Evolutionary conservation across 768 basidiomycete genomes (phyloP).

Genomic region (Coprinopsis sp.): DNA sequence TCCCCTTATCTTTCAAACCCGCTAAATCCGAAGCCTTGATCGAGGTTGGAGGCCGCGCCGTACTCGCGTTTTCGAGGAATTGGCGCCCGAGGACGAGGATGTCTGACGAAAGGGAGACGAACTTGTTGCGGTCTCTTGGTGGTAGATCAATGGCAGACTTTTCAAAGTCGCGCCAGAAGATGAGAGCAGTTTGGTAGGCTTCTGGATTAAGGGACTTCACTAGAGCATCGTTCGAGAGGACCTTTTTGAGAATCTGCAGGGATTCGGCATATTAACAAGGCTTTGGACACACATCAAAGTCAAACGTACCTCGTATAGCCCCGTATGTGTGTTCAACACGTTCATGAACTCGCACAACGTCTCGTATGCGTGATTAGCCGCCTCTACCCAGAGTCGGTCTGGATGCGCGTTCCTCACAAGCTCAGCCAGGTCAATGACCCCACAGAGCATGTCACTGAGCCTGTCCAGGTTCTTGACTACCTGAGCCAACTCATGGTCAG

Average conservation of each 20-base stretch:
- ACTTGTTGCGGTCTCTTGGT: slow-evolving; percentile 67
- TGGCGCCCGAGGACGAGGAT: slow-evolving; percentile 83
- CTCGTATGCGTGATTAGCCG: slow-evolving; percentile 86
- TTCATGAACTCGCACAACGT: slow-evolving; percentile 97
- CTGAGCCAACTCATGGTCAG: slow-evolving; percentile 68
- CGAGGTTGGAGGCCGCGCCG: slow-evolving; percentile 58
- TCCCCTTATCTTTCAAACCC: slow-evolving; percentile 71
- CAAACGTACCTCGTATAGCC: slow-evolving; percentile 75
- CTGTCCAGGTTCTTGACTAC: slow-evolving; percentile 96
- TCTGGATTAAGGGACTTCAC: slow-evolving; percentile 65
- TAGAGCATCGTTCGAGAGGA: slow-evolving; percentile 64
- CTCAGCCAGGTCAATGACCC: slow-evolving; percentile 95
- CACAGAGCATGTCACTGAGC: slow-evolving; percentile 92
- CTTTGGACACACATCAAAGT: background rate
- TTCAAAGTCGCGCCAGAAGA: slow-evolving; percentile 96
- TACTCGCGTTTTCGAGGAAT: slow-evolving; percentile 68
- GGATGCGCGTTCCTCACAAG: slow-evolving; percentile 92
- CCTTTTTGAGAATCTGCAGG: slow-evolving; percentile 61
- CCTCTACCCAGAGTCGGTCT: slow-evolving; percentile 74
- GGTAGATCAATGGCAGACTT: slow-evolving; percentile 93
- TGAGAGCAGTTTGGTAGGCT: slow-evolving; percentile 82
- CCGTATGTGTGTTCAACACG: slow-evolving; percentile 88
- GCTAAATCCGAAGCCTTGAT: slow-evolving; percentile 66
- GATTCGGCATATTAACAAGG: slow-evolving; percentile 14
- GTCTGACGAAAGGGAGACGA: slow-evolving; percentile 86